Evolutionary conservation across 2,329 filamentous ascomycete species (phyloP), one percentile per base, ranked within the genome.

Genomic region (Ophiostoma montium): DNA sequence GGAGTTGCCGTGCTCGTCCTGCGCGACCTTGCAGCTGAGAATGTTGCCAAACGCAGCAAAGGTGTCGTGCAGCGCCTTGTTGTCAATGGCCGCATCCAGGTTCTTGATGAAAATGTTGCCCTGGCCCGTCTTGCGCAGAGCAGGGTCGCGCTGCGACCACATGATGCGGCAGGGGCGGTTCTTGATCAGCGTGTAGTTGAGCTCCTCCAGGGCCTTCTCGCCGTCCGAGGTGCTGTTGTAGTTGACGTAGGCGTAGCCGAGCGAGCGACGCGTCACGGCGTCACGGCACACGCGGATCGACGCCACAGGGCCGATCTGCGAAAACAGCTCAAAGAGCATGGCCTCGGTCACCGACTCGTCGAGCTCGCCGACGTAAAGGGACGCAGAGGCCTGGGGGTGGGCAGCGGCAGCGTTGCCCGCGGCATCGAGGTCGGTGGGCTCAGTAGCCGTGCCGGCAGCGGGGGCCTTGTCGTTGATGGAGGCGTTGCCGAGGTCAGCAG

Each of bases 71-170:
- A 98, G 85, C 66, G 92, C 92, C 80, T 98, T 98, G 84, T 98
- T 98, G 74, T 98, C 92, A 62, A 98, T 98, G 61, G 92, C 92
- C 59, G 83, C 84, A 68, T 98, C 92, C 58, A 98, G 77, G 75
- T 98, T 98, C 84, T 98, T 98, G 80, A 98, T 98, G 79, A 98
- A 98, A 61, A 98, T 90, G 65, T 98, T 98, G 67, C 92, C 92
- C 72, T 95, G 88, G 58, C 92, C 92, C 60, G 88, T 98, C 83
- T 98, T 98, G 75, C 92, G 92, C 61, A 98, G 82, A 66, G 90
- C 90, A 58, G 92, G 92, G 70, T 98, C 92, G 68, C 92, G 92
- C 79, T 98, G 92, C 57, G 92, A 98, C 92, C 92, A 98, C 92
- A 98, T 98, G 74, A 98, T 98, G 64, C 92, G 90, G 84, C 92